Conservation (phyloP, 1,284 basidiomycete genomes). For the Lentinus polychrous region DNA sequence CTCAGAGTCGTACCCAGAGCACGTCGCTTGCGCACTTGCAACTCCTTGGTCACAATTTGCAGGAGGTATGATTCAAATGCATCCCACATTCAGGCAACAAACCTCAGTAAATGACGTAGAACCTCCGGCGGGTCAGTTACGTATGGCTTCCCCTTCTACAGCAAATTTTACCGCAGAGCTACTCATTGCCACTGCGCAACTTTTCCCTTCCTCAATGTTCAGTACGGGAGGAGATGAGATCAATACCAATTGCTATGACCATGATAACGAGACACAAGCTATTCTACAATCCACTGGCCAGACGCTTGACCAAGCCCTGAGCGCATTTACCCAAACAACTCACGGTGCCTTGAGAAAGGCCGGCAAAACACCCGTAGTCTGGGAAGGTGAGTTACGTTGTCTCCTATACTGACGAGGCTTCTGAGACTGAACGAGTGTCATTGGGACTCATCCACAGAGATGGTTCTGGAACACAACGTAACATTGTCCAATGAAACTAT, state of each 20-base stretch:
- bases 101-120: conserved; percentile 29
- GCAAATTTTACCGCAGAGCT: conserved; percentile 40
- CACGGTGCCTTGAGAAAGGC: conserved; percentile 36
- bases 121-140: conserved; percentile 80
- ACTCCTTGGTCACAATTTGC: conserved; percentile 61
- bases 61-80: conserved; percentile 32
- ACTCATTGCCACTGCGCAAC: conserved; percentile 33
- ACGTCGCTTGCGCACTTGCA: conserved; percentile 62
- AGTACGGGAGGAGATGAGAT: conserved; percentile 83
- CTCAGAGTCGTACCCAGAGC: conserved; percentile 58
- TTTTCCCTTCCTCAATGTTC: conserved; percentile 57
- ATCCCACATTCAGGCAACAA: background rate
- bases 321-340: conserved; percentile 49
- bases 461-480: conserved; percentile 61
- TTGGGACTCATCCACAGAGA: conserved; percentile 36
- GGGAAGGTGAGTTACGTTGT: conserved; percentile 45
- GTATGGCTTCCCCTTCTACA: conserved; percentile 44
- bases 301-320: conserved; percentile 59
- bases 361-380: conserved; percentile 59
- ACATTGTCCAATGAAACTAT: conserved; percentile 61
- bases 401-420: background rate
- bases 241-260: conserved; percentile 60
- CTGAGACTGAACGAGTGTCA: background rate
- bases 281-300: conserved; percentile 40
- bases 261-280: conserved; percentile 51